These are phyloP conservation scores for Diplocarpon rosae DNA, from an alignment of 2,329 filamentous ascomycete genomes.

Conservation along the genomic window DNA sequence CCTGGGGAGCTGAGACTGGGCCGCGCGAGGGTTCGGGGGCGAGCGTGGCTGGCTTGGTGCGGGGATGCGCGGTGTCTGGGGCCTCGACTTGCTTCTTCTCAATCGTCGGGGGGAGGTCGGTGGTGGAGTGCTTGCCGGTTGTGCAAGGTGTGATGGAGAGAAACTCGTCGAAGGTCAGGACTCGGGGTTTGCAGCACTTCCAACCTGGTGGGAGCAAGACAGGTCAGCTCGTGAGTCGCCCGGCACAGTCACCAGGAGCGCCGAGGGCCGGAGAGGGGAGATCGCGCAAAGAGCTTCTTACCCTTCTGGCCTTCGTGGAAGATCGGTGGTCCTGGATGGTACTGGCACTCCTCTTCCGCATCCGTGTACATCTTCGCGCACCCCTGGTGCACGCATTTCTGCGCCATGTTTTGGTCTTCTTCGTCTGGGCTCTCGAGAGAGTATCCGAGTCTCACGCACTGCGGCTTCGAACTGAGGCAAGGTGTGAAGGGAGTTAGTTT, in stretches of 20 bases:
- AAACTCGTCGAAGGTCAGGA: constrained; percentile 97
- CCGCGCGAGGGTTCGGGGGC: constrained; percentile 38
- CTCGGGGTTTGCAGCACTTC: constrained; percentile 97
- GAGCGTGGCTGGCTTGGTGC: constrained; percentile 8
- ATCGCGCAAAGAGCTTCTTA: constrained; percentile 33
- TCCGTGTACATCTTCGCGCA: constrained; percentile 85
- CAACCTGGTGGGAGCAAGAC: constrained; percentile 57
- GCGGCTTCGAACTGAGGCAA: too few species aligned
- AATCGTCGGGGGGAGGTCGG: constrained; percentile 55
- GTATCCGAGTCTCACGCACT: too few species aligned
- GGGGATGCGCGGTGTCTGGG: constrained; percentile 10
- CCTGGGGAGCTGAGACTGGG: constrained; percentile 34
- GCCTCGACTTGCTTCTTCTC: constrained; percentile 44
- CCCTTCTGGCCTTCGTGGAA: constrained; percentile 99
- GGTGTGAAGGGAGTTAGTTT: too few species aligned
- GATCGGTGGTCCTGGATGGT: constrained; percentile 86
- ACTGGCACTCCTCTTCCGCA: constrained; percentile 70
- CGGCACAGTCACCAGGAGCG: too few species aligned
- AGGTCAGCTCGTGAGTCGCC: not conserved
- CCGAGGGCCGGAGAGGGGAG: too few species aligned
- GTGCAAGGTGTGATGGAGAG: constrained; percentile 87
- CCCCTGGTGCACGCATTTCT: constrained; percentile 93
- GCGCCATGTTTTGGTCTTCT: constrained; percentile 31
- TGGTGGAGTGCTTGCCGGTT: constrained; percentile 80
- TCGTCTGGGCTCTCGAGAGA: too few species aligned